Conservation (phyloP, 78 protist species). For the Dictyostelium purpureum region DNA sequence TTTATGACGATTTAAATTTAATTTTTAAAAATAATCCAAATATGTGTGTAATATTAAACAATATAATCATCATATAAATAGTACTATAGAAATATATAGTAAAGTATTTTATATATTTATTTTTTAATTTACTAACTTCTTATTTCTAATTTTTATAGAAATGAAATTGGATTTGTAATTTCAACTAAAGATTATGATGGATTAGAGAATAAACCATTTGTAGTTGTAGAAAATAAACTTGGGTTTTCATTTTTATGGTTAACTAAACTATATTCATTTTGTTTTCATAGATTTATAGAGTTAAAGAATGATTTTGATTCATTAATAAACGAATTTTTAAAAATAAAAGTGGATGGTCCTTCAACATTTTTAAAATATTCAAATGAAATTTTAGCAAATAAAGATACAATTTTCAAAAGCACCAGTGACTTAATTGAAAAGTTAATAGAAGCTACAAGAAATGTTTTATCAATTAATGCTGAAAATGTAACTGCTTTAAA, state of each 20-base stretch:
- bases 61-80: background rate
- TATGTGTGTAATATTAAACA: conserved; percentile 30
- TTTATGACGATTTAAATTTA: conserved; percentile 8
- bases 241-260: conserved; percentile 26
- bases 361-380: too few relatives aligned
- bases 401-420: background rate
- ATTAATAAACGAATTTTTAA: background rate
- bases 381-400: too few relatives aligned
- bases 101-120: background rate
- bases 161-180: conserved; percentile 59
- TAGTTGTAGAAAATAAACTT: conserved; percentile 27
- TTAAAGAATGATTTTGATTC: background rate
- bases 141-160: background rate
- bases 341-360: background rate
- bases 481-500: conserved; percentile 50
- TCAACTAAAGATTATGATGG: conserved; percentile 12
- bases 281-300: conserved; percentile 14
- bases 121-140: background rate
- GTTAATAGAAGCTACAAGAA: background rate
- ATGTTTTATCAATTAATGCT: conserved; percentile 37
- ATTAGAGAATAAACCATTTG: conserved; percentile 4
- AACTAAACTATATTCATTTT: conserved; percentile 4
- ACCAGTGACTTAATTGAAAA: background rate
- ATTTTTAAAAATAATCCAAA: conserved; percentile 23
- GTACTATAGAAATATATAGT: background rate